Conservation (phyloP, 495 filamentous ascomycete species). For the Lichenothelia convexa region DNA sequence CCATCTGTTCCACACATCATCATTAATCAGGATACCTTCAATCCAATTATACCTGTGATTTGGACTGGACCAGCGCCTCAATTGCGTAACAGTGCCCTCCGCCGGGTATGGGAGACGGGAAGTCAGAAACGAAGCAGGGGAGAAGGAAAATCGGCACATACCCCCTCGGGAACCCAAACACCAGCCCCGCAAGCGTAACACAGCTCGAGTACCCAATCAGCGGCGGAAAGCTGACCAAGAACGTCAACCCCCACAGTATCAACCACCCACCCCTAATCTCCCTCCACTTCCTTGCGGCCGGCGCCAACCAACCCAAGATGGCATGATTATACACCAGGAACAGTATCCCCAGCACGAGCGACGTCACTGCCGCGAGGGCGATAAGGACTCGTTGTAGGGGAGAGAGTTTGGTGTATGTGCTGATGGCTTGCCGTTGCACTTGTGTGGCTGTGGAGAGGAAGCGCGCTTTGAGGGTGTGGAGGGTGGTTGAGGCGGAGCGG, state of each 20-base stretch:
- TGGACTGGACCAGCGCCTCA: too few species aligned
- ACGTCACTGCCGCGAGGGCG: conserved; percentile 28
- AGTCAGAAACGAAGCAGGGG: too few species aligned
- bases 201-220: conserved; percentile 77
- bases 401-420: conserved; percentile 34
- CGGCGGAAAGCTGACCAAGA: conserved; percentile 70
- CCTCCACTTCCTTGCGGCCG: conserved; percentile 56
- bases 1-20: conserved; percentile 34
- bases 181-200: conserved; percentile 73
- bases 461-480: conserved; percentile 23
- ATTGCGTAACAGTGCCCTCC: too few species aligned
- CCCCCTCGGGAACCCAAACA: conserved; percentile 86
- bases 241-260: conserved; percentile 61
- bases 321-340: conserved; percentile 59
- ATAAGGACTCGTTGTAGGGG: conserved; percentile 42
- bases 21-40: conserved; percentile 1
- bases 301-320: conserved; percentile 54
- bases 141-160: conserved; percentile 19
- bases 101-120: too few species aligned
- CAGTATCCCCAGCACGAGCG: conserved; percentile 36
- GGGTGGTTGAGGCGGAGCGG: conserved; percentile 11
- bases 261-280: conserved; percentile 51
- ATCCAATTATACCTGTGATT: too few species aligned
- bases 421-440: conserved; percentile 19
- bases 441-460: conserved; percentile 27